A percentile compares a stretch with the other conserved stretches of the same genome.
Evolutionary conservation across 305 asterid genomes (phyloP).

Genomic region (Fraxinus dipetala): DNA sequence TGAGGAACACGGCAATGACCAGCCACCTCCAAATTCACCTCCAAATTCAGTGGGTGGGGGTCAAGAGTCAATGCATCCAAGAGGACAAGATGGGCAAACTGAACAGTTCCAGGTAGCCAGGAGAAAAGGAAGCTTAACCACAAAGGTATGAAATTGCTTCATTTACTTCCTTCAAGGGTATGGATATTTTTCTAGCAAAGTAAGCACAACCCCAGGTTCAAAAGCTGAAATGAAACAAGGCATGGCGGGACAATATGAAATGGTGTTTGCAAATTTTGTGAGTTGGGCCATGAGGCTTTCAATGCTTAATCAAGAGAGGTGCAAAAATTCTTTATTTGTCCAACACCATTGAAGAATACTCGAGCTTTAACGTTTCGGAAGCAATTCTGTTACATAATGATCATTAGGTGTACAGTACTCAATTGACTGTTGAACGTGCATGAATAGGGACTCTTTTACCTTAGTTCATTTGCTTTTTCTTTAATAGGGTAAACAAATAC

Average conservation of each 20-base stretch:
- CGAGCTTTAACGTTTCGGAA: not conserved
- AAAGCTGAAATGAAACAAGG: conserved; percentile 13
- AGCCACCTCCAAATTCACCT: conserved; percentile 28
- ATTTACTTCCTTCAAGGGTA: conserved; percentile 9
- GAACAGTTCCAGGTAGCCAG: conserved; percentile 5
- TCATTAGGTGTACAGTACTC: not conserved
- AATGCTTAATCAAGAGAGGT: not conserved
- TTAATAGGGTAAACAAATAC: not conserved
- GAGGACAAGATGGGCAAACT: not conserved
- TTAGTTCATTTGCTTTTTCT: not conserved
- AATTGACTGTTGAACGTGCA: not conserved
- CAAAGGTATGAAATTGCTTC: conserved; percentile 37
- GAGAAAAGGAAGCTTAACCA: conserved; percentile 22
- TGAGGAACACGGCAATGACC: conserved; percentile 39
- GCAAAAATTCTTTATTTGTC: not conserved
- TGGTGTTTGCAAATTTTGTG: conserved; percentile 12
- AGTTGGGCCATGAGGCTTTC: not conserved
- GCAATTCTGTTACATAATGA: conserved; percentile 7
- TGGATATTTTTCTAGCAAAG: conserved; percentile 4
- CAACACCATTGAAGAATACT: not conserved
- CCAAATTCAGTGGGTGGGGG: conserved; percentile 29
- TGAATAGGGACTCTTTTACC: not conserved
- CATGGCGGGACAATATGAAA: not conserved
- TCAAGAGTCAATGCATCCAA: conserved; percentile 29
- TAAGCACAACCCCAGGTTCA: not conserved